These are phyloP conservation scores for Coffea canephora DNA, from an alignment of 257 asterid genomes.

Conservation along the genomic window DNA sequence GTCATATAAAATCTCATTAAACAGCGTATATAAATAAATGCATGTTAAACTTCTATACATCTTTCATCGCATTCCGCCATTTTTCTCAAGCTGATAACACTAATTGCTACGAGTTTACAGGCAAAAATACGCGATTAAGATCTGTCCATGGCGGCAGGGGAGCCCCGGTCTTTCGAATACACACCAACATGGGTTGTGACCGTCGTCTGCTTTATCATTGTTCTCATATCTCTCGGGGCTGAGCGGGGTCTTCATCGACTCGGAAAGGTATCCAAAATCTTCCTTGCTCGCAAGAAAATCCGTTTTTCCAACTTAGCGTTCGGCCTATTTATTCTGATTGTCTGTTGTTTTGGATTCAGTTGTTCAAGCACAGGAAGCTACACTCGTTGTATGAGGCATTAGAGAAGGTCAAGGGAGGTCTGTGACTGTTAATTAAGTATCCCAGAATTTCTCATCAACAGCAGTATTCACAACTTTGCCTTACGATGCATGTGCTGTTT, in stretches of 20 bases:
- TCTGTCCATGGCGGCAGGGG: slow-evolving; percentile 28
- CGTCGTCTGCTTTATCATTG: slow-evolving; percentile 66
- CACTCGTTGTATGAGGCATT: slow-evolving; percentile 59
- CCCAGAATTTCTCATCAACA: background rate
- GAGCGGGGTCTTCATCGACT: slow-evolving; percentile 73
- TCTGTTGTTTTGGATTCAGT: slow-evolving; percentile 30
- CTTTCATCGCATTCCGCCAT: background rate
- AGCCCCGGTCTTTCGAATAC: slow-evolving; percentile 47
- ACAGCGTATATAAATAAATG: slow-evolving; percentile 3
- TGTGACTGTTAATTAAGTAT: background rate
- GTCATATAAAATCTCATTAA: background rate
- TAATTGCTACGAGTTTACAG: background rate
- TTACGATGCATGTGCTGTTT: too few species aligned
- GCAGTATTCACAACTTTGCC: background rate
- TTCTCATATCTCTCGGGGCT: slow-evolving; percentile 58
- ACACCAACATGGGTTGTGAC: slow-evolving; percentile 89
- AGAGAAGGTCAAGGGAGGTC: slow-evolving; percentile 80
- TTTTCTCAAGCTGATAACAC: background rate
- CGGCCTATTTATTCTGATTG: background rate
- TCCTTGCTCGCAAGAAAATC: background rate
- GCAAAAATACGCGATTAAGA: background rate
- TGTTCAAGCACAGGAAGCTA: slow-evolving; percentile 49
- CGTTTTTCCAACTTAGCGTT: background rate
- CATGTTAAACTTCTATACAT: background rate
- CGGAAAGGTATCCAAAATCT: slow-evolving; percentile 53